A percentile compares a stretch with the other conserved stretches of the same genome.
Conservation (phyloP, 2,329 filamentous ascomycete species). For the Arthrobotrys conoides region DNA sequence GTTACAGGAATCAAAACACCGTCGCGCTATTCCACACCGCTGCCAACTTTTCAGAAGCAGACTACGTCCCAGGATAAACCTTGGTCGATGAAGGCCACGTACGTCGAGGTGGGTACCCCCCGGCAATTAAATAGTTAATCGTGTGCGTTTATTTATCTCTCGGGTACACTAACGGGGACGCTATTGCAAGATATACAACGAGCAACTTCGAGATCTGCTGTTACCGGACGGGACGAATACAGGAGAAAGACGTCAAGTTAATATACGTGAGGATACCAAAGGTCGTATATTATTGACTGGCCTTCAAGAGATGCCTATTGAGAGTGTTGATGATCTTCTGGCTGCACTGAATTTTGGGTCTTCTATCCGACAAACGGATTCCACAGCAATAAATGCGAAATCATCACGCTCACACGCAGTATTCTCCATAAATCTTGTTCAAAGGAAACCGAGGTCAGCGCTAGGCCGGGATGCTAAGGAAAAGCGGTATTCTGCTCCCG, state of each 20-base stretch:
- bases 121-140: not conserved
- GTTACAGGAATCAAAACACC: constrained; percentile 84
- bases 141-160: not conserved
- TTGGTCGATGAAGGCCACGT: constrained; percentile 94
- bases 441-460: constrained; percentile 75
- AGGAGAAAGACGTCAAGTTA: constrained; percentile 82
- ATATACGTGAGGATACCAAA: constrained; percentile 92
- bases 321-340: constrained; percentile 91
- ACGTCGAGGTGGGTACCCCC: constrained; percentile 75
- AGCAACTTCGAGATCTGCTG: constrained; percentile 90
- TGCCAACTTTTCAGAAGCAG: constrained; percentile 69
- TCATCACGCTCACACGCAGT: constrained; percentile 98
- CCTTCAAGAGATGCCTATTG: constrained; percentile 87
- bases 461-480: constrained; percentile 71
- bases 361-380: constrained; percentile 93
- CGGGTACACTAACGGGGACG: not conserved
- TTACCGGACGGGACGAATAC: constrained; percentile 78
- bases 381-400: constrained; percentile 96
- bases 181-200: constrained; percentile 86
- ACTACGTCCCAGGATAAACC: constrained; percentile 74
- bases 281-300: constrained; percentile 95
- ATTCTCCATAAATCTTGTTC: constrained; percentile 92
- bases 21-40: constrained; percentile 78
- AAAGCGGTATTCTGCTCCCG: constrained; percentile 87
- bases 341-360: constrained; percentile 92